These are phyloP conservation scores for Saturnispora silvae DNA, from an alignment of 805 yeast genomes.

Conservation along the genomic window DNA sequence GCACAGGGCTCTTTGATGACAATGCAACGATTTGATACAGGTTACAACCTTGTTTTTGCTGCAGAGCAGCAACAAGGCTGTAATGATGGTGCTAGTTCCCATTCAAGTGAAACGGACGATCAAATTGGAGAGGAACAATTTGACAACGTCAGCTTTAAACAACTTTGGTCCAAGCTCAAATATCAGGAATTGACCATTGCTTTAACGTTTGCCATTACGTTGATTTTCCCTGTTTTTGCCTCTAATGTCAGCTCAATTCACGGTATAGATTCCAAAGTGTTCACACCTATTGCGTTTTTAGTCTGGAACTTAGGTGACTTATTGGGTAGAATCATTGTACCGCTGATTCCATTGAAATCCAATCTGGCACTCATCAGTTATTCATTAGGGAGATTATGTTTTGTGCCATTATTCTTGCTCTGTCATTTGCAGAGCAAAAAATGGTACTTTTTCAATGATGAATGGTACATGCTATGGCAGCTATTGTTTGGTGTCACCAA, in stretches of 20 bases:
- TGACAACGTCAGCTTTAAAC: slow-evolving; percentile 26
- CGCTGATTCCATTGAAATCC: slow-evolving; percentile 30
- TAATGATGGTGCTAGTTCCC: no score
- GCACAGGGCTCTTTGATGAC: slow-evolving; percentile 16
- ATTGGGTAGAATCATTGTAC: slow-evolving; percentile 50
- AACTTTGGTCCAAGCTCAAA: slow-evolving; percentile 52
- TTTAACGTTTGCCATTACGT: slow-evolving; percentile 59
- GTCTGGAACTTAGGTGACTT: slow-evolving; percentile 90
- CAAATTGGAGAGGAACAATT: slow-evolving; percentile 31
- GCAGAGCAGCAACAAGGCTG: slow-evolving; percentile 6
- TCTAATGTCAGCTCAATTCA: slow-evolving; percentile 43
- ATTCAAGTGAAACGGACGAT: slow-evolving; percentile 24
- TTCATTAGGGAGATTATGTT: slow-evolving; percentile 42
- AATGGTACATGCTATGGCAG: slow-evolving; percentile 59
- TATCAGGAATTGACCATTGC: slow-evolving; percentile 61
- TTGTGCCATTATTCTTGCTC: slow-evolving; percentile 63
- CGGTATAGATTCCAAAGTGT: slow-evolving; percentile 30
- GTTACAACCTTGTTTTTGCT: background rate
- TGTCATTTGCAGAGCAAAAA: slow-evolving; percentile 46
- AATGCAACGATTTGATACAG: slow-evolving; percentile 12
- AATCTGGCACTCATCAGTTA: slow-evolving; percentile 40
- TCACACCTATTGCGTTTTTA: slow-evolving; percentile 66
- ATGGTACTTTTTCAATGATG: slow-evolving; percentile 36
- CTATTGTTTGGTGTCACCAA: slow-evolving; percentile 76
- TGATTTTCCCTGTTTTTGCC: slow-evolving; percentile 87